Evolutionary conservation across 1,139 yeast genomes (phyloP), one percentile per base, ranked within the genome.

Genomic region (Candida tropicalis): DNA sequence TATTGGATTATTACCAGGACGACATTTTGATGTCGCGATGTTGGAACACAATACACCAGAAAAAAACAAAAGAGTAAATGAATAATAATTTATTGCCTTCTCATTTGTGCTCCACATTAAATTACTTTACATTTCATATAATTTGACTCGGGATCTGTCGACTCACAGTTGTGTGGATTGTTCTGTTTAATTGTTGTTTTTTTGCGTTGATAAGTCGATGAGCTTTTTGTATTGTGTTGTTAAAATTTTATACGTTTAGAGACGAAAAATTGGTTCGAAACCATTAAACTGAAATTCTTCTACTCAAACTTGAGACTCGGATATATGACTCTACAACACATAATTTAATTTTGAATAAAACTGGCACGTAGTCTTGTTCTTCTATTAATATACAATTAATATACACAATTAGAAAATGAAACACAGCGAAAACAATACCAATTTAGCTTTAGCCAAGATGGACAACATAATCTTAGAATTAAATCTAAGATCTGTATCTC

Each of bases 401-500:
- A 31, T 31, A 18, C 24, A 31, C 18, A 31, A 10, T 11, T 13
- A 11, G n/a, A 13, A 31, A 31, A 17, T 6, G 8, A 11, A 18
- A 9, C 10, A 29, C 15, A 29, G 16, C 9, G 17, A 31, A 31
- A 16, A 17, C 24, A 18, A 12, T 5, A 22, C 35, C 35, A 31
- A 18, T 13, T 31, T 18, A 31, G 18, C 23, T 24, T 11, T 18
- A 18, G 35, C 25, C 35, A 18, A 17, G 35, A n/a, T 3, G 10
- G 13, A 18, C 7, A 18, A 18, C 6, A 31, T 12, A 31, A 31
- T 18, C 35, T n/a, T 18, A 31, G 35, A 31, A 27, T 6, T 16
- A 20, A 36, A 26, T 28, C 33, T 36, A 36, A 36, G 39, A 36
- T 86, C 99, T 91, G 97, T 93, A 93, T 87, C 99, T 89, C 98